Base-by-base conservation (phyloP, 2,329 filamentous ascomycete species). In the Graphilbum sp. region DNA sequence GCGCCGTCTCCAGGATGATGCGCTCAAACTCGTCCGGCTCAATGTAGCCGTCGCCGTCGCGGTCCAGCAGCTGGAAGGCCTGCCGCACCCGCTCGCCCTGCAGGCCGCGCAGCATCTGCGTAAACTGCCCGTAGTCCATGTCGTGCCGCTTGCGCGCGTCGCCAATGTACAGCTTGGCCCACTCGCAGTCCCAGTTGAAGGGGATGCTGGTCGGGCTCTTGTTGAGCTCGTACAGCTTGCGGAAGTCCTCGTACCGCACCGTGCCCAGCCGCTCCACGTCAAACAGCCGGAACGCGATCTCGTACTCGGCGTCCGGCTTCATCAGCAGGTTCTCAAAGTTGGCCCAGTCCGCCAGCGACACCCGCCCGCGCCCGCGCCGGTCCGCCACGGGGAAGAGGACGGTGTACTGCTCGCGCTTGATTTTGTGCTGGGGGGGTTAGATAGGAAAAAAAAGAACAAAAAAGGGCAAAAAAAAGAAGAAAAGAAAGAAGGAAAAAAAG, bases 241-340 rank as follows among this genome's bases (percentile, higher is more conserved):
- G 76, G 61, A 98, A 87, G 50, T 86, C 75, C 30, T 93, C 81
- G 54, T 88, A 94, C 56, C 87, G 88, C 52, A 98, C 85, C 35
- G 72, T 72, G 43, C 90, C 90, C 17, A 75, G 81, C 44, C 82
- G 74, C 37, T 88, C 77, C 50, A 84, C 70, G 54, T 96, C 88
- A 60, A 98, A 98, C 39, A 98, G 72, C 50, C 90, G 83, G 64
- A 96, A 98, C 15, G 90, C 88, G 50, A 98, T 94, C 60, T 96
- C 87, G 62, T 98, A 98, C 63, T 98, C 90, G 57, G 90, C 90
- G 54, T 96, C 90, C 44, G 90, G 82, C 62, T 95, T 96, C 49
- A 71, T 69, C 42, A 98, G 76, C 45, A 98, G 72, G 64, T 93
- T 92, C 63, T 95, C 84, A 60, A 96, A 98, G 46, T 81, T 79